These are phyloP conservation scores for Cutaneotrichosporon dermatis DNA, from an alignment of 1,284 basidiomycete species.

Conservation along the genomic window DNA sequence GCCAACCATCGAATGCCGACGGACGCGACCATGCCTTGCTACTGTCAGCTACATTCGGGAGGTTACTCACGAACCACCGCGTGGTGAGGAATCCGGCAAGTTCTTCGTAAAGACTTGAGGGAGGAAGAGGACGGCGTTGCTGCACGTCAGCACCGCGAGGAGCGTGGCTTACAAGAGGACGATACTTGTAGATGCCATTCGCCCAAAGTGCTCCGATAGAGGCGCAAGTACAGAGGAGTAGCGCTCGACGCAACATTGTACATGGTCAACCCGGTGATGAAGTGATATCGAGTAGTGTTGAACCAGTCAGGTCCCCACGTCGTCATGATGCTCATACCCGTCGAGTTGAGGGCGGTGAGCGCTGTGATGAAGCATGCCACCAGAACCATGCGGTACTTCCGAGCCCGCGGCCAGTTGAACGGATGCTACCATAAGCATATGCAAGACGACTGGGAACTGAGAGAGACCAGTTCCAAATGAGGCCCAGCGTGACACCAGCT, in stretches of 20 bases:
- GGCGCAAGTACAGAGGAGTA: conserved; percentile 43
- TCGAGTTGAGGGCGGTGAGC: conserved; percentile 25
- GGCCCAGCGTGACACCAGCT: too few relatives aligned
- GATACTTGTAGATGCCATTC: conserved; percentile 42
- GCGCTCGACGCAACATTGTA: conserved; percentile 33
- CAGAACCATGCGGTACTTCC: conserved; percentile 28
- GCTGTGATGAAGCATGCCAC: conserved; percentile 26
- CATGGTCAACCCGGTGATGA: conserved; percentile 24
- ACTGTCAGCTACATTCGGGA: not conserved
- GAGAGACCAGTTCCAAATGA: too few relatives aligned
- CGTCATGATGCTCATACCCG: conserved; percentile 23
- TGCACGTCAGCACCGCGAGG: not conserved
- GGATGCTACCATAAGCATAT: conserved; percentile 1
- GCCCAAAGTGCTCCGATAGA: conserved; percentile 38
- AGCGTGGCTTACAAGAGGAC: not conserved
- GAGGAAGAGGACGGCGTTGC: conserved; percentile 36
- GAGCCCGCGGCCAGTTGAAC: conserved; percentile 31
- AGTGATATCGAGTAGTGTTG: conserved; percentile 22
- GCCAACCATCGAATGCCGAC: conserved; percentile 45
- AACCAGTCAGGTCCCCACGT: conserved; percentile 31
- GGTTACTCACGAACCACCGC: conserved; percentile 31
- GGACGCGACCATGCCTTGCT: conserved; percentile 36
- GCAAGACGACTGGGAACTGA: too few relatives aligned
- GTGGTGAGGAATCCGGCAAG: conserved; percentile 35
- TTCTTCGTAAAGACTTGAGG: conserved; percentile 40